Evolutionary conservation across 2,329 filamentous ascomycete species (phyloP), one percentile per base, ranked within the genome.

Genomic region (Aspergillus pseudotamarii): DNA sequence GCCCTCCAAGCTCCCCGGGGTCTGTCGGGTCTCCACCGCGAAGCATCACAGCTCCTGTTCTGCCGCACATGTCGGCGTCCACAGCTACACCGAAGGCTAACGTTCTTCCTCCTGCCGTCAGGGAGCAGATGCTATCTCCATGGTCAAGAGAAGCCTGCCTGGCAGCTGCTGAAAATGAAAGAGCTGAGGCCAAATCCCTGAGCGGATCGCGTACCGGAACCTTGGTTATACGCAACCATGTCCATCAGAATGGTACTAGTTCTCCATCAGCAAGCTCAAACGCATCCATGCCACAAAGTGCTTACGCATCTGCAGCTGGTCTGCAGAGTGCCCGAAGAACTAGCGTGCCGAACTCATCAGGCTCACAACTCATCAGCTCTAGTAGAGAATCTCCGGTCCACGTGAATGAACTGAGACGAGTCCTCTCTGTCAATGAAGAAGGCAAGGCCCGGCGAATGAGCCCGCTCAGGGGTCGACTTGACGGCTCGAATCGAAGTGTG

Each of bases 131-230:
- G 86, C 80, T 93, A 62, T 82, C 86, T 23, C 87, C 91, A 55
- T 97, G 94, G 94, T 90, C 88, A 45, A 89, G 89, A 72, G 93
- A 96, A 26, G 79, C 83, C 16, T 91, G 91, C 36, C 81, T 95
- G 58, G 86, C 89, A 12, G 83, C 86, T 43, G 84, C 92, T 56
- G 88, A 91, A 63, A 87, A 82, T 63, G 82, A 91, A 60, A 86
- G 84, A 57, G 89, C 89, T 70, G 91, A 89, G 70, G 87, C 91
- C 0, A 86, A 87, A 14, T 96, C 93, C 4, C 80, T 96, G 60
- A 91, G 83, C 59, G 93, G 92, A 26, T 96, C 93, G 3, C 88
- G 87, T 66, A 84, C 86, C 1, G 89, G 86, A 48, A 91, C 87
- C 14, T 59, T 72, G 56, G 68, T 64, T 14, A 62, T 70, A 53